Conservation (phyloP, 2,329 filamentous ascomycete species). For the Diaporthe destruens region DNA sequence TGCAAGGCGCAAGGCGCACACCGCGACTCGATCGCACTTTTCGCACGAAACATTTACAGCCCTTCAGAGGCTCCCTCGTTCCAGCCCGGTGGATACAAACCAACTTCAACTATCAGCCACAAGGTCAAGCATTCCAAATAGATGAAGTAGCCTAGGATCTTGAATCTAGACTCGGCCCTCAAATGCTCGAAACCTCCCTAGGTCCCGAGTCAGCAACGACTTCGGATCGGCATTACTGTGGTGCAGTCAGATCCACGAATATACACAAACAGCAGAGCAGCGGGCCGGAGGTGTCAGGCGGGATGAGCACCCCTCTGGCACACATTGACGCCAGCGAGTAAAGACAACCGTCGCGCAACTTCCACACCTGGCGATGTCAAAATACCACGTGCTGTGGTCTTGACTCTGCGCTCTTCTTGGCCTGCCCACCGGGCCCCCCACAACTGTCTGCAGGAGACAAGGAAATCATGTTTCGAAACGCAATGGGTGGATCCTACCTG, state of each 20-base stretch:
- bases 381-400: conserved; percentile 10
- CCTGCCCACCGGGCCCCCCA: background rate
- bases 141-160: background rate
- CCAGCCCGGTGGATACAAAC: background rate
- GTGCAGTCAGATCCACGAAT: background rate
- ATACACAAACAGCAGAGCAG: background rate
- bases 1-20: background rate
- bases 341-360: conserved; percentile 3
- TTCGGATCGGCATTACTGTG: background rate
- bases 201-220: conserved; percentile 2
- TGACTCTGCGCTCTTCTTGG: conserved; percentile 25
- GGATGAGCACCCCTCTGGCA: background rate
- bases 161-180: no score
- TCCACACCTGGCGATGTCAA: background rate
- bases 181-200: no score
- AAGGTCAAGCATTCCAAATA: background rate
- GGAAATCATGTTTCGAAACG: background rate
- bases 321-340: background rate
- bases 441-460: background rate
- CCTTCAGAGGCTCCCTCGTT: no score
- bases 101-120: background rate
- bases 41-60: background rate
- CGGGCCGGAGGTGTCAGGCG: background rate
- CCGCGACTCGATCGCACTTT: background rate
- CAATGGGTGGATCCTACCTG: background rate